Percentiles rank a stretch among this genome's conserved stretches.
Evolutionary conservation across 2,329 filamentous ascomycete species (phyloP).

Genomic region (Zasmidium angulare): DNA sequence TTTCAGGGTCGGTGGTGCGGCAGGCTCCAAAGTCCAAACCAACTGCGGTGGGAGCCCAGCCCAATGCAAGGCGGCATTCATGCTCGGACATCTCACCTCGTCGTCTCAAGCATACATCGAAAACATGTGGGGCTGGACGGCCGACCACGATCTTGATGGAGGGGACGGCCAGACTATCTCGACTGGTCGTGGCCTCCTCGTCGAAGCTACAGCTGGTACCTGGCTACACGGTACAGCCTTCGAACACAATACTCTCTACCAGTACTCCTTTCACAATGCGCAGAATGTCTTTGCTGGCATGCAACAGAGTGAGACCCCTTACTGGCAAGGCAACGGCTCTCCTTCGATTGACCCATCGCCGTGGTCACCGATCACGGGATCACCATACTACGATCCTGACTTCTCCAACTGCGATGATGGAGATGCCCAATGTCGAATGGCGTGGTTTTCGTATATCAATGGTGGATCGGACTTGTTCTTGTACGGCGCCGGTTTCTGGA

Average conservation of each 20-base stretch:
- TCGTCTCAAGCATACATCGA: not conserved
- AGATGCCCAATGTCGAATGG: not conserved
- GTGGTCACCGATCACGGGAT: not conserved
- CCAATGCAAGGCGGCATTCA: not conserved
- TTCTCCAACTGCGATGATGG: not conserved
- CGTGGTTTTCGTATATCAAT: not conserved
- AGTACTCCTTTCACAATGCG: not conserved
- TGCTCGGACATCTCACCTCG: not conserved
- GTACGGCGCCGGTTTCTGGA: conserved; percentile 39
- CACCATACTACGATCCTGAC: not conserved
- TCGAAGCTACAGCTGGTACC: not conserved
- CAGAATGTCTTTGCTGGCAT: not conserved
- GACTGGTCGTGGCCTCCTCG: not conserved
- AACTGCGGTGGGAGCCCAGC: not conserved
- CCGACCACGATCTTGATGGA: not conserved
- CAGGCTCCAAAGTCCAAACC: not conserved
- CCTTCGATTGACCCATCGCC: not conserved
- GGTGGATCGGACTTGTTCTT: conserved; percentile 32
- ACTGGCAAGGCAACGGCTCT: not conserved
- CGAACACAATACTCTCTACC: not conserved
- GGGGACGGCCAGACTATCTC: not conserved
- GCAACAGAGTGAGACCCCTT: not conserved
- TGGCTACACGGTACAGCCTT: not conserved
- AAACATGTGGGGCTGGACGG: not conserved
- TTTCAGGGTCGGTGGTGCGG: not conserved